Evolutionary conservation across 2,329 filamentous ascomycete genomes (phyloP).

Genomic region (Rasamsonia emersonii): DNA sequence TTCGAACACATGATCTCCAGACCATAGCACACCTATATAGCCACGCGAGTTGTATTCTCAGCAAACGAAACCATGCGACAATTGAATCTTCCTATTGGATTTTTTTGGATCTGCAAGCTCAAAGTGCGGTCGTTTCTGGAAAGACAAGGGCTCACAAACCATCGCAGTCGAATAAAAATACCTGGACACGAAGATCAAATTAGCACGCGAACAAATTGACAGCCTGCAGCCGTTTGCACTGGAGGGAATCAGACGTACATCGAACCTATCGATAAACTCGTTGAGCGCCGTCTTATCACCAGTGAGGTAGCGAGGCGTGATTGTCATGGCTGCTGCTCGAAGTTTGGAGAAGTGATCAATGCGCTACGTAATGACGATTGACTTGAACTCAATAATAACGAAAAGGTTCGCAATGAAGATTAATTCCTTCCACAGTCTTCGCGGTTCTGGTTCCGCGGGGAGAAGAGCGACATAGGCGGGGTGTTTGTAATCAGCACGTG

Average conservation of each 20-base stretch:
- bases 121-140: no score
- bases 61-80: conserved; percentile 21
- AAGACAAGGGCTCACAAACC: conserved; percentile 46
- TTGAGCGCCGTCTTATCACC: conserved; percentile 69
- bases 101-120: no score
- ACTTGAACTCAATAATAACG: not conserved
- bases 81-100: no score
- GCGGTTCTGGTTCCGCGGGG: not conserved
- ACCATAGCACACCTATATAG: conserved; percentile 81
- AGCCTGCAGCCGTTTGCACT: no score
- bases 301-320: conserved; percentile 54
- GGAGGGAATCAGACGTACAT: conserved; percentile 54
- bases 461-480: not conserved
- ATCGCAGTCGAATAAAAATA: conserved; percentile 95
- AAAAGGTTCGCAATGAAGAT: not conserved
- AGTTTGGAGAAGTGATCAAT: not conserved
- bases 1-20: conserved; percentile 81
- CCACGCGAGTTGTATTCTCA: conserved; percentile 28
- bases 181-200: conserved; percentile 41
- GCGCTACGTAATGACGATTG: not conserved
- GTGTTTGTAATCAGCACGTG: conserved; percentile 1
- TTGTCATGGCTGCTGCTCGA: conserved; percentile 4
- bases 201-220: conserved; percentile 10
- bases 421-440: not conserved
- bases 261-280: conserved; percentile 81